phyloP scores from a whole-genome alignment of 2,329 filamentous ascomycete genomes.

The Pleurostoma richardsiae region DNA sequence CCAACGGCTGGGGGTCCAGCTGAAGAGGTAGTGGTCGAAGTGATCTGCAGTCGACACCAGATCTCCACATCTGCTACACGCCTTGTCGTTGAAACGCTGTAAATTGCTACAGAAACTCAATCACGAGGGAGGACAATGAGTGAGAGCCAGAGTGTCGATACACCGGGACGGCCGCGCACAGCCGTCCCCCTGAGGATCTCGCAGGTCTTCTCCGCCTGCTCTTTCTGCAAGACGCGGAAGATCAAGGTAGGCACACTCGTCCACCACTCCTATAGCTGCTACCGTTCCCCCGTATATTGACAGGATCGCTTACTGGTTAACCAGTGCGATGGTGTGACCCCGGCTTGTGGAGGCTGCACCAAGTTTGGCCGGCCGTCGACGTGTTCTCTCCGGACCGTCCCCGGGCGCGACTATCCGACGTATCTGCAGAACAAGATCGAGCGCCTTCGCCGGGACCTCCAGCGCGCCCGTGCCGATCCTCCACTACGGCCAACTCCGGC shows the following conservation, averaged over 20 bases:
- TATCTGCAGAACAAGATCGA: conserved; percentile 12
- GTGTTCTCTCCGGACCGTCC: conserved; percentile 11
- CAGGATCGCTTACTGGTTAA: neutral
- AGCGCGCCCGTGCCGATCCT: neutral
- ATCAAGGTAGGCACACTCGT: conserved; percentile 9
- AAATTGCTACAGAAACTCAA: too few species aligned
- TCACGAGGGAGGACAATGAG: too few species aligned
- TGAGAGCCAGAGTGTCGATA: too few species aligned
- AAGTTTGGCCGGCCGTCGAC: conserved; percentile 13
- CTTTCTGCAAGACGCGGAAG: conserved; percentile 16
- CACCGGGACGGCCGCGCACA: too few species aligned
- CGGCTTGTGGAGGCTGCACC: conserved; percentile 13
- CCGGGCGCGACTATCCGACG: conserved; percentile 14
- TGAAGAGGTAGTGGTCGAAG: too few species aligned
- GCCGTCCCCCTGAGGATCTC: conserved; percentile 7
- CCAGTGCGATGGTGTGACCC: conserved; percentile 12
- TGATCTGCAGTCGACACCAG: too few species aligned
- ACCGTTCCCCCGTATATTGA: neutral
- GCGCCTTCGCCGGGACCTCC: conserved; percentile 6
- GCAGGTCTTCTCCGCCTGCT: conserved; percentile 15
- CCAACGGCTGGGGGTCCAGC: too few species aligned
- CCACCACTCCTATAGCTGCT: too few species aligned
- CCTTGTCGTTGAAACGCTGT: too few species aligned
- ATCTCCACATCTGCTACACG: too few species aligned
- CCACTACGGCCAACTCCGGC: neutral